phyloP scores from a whole-genome alignment of 1,284 basidiomycete species.

The Sanghuangporus sanghuang region DNA sequence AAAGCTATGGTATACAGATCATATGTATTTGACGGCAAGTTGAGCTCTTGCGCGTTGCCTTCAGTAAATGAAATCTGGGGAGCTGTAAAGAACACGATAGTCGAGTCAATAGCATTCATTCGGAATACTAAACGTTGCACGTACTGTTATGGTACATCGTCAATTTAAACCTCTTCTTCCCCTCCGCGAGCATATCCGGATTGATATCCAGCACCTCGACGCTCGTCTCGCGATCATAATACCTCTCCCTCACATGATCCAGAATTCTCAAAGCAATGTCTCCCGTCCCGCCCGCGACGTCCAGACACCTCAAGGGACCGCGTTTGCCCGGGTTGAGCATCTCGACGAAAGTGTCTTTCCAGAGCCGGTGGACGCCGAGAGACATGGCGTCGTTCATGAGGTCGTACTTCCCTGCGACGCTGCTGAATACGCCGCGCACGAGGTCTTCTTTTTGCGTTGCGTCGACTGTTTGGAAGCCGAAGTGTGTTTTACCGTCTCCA shows the following conservation, averaged over 20 bases:
- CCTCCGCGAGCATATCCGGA: conserved; percentile 91
- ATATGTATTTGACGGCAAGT: conserved; percentile 77
- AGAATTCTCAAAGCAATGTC: conserved; percentile 95
- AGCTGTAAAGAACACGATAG: conserved; percentile 42
- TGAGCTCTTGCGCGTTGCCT: conserved; percentile 87
- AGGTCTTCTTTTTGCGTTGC: conserved; percentile 72
- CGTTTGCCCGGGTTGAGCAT: conserved; percentile 74
- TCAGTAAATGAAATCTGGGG: conserved; percentile 93
- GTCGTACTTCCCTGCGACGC: conserved; percentile 95
- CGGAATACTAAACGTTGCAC: conserved; percentile 28
- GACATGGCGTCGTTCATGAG: conserved; percentile 99
- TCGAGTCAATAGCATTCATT: background rate
- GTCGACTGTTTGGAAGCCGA: conserved; percentile 87
- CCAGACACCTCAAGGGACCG: conserved; percentile 77
- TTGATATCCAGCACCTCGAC: conserved; percentile 97
- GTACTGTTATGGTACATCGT: conserved; percentile 96
- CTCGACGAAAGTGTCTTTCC: conserved; percentile 94
- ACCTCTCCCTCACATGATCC: conserved; percentile 86
- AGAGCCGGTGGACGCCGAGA: conserved; percentile 91
- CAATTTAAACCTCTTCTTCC: conserved; percentile 85
- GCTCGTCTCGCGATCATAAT: conserved; percentile 82
- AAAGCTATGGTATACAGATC: conserved; percentile 99
- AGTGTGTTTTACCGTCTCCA: conserved; percentile 50
- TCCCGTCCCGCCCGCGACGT: conserved; percentile 97
- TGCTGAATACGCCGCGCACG: conserved; percentile 92